Evolutionary conservation across 805 yeast genomes (phyloP).

Genomic region (Candida ponderosae): DNA sequence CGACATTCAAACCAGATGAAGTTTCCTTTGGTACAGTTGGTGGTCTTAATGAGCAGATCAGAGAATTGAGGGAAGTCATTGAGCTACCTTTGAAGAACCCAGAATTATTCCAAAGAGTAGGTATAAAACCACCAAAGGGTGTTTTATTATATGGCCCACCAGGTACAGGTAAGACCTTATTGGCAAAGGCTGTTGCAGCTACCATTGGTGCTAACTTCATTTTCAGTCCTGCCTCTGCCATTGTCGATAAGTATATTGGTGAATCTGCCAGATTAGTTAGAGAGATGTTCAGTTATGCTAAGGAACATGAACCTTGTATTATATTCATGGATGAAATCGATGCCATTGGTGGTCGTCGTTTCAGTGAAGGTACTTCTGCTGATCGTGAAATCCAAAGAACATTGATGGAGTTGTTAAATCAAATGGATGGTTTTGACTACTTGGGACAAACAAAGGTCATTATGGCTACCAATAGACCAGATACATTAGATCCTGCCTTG

Average conservation of each 20-base stretch:
- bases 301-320: conserved; percentile 96
- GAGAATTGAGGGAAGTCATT: conserved; percentile 95
- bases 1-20: conserved; percentile 96
- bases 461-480: conserved; percentile 99
- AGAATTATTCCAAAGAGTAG: conserved; percentile 89
- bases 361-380: conserved; percentile 96
- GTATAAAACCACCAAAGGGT: conserved; percentile 98
- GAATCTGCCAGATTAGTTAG: conserved; percentile 94
- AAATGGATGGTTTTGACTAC: conserved; percentile 97
- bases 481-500: conserved; percentile 94
- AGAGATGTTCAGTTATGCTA: conserved; percentile 97
- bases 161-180: conserved; percentile 93
- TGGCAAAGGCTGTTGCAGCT: conserved; percentile 98
- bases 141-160: conserved; percentile 96
- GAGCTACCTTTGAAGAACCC: conserved; percentile 97
- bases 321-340: conserved; percentile 98
- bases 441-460: conserved; percentile 95
- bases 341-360: conserved; percentile 98
- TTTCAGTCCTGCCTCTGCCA: conserved; percentile 97
- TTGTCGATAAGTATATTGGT: conserved; percentile 96
- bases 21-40: conserved; percentile 92
- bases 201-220: conserved; percentile 97
- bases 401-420: conserved; percentile 91
- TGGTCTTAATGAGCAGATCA: conserved; percentile 90
- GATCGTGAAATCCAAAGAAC: conserved; percentile 98